These are phyloP conservation scores for Saprolegnia diclina DNA, from an alignment of 352 stramenopile species.

Conservation along the genomic window DNA sequence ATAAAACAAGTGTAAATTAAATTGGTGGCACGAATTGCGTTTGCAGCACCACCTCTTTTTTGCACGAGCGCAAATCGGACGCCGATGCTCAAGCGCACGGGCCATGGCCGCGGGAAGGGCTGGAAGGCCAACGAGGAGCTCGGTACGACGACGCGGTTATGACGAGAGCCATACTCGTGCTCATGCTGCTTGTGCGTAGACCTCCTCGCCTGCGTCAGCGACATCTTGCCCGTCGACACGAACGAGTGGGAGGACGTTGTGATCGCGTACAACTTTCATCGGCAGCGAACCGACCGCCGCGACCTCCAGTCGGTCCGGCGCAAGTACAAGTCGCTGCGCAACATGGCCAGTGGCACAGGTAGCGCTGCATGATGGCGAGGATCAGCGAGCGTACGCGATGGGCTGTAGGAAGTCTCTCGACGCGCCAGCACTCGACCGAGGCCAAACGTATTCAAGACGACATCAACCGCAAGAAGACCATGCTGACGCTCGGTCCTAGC, in stretches of 20 bases:
- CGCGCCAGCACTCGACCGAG: conserved; percentile 7
- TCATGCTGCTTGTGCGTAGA: not conserved
- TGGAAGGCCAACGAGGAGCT: conserved; percentile 7
- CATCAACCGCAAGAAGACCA: conserved; percentile 12
- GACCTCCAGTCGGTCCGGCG: not conserved
- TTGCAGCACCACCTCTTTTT: not conserved
- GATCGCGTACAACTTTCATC: conserved; percentile 12
- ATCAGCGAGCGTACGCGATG: not conserved
- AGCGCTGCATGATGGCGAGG: not conserved
- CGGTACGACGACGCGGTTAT: not conserved
- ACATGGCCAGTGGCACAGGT: not conserved
- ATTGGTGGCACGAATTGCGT: not conserved
- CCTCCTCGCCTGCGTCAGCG: conserved; percentile 3
- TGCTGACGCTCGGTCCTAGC: not conserved
- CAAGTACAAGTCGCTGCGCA: conserved; percentile 9
- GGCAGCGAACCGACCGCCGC: conserved; percentile 1
- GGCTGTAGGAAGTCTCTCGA: not conserved
- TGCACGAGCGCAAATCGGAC: not conserved
- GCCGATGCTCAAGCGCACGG: not conserved
- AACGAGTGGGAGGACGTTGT: conserved; percentile 8
- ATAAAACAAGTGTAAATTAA: not conserved
- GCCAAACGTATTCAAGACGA: conserved; percentile 19
- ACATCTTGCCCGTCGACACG: conserved; percentile 11
- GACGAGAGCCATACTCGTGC: not conserved
- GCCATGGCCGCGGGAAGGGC: conserved; percentile 3